Evolutionary conservation across 2,329 filamentous ascomycete species (phyloP).

Genomic region (Aspergillus ustus): DNA sequence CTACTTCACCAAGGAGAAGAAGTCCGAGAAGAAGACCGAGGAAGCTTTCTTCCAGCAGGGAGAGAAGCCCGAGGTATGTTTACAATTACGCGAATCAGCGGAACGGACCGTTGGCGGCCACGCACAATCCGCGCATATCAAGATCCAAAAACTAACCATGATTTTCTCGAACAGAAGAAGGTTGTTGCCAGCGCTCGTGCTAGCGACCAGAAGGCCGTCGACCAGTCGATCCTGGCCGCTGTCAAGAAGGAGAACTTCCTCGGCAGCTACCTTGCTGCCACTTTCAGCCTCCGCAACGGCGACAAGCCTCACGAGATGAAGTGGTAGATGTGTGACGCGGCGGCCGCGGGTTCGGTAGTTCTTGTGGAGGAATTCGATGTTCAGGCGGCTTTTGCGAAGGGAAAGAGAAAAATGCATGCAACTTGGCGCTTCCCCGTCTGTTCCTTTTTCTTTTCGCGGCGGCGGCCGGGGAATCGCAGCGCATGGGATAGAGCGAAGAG

Average conservation of each 20-base stretch:
- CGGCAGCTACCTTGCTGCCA: conserved; percentile 88
- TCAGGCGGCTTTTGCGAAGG: conserved; percentile 32
- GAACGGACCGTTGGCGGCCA: not conserved
- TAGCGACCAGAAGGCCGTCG: conserved; percentile 96
- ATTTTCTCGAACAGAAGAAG: conserved; percentile 77
- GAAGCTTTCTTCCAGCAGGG: conserved; percentile 99
- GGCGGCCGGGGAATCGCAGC: conserved; percentile 25
- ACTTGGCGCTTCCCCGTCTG: conserved; percentile 35
- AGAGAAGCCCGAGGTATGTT: conserved; percentile 91
- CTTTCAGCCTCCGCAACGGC: conserved; percentile 98
- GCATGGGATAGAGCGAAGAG: conserved; percentile 30
- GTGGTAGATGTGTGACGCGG: conserved; percentile 71
- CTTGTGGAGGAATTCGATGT: conserved; percentile 45
- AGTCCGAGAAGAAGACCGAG: conserved; percentile 90
- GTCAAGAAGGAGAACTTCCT: conserved; percentile 99
- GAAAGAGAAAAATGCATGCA: conserved; percentile 27
- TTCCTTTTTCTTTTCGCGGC: not conserved
- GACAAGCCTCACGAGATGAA: conserved; percentile 99
- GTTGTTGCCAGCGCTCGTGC: conserved; percentile 87
- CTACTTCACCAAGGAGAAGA: conserved; percentile 98
- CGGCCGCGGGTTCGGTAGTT: conserved; percentile 48
- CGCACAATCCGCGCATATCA: no score
- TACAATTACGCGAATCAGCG: not conserved
- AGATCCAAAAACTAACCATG: not conserved
- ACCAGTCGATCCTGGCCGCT: conserved; percentile 91